Conservation (phyloP, 2,329 filamentous ascomycete genomes). For the Aspergillus cejpii region DNA sequence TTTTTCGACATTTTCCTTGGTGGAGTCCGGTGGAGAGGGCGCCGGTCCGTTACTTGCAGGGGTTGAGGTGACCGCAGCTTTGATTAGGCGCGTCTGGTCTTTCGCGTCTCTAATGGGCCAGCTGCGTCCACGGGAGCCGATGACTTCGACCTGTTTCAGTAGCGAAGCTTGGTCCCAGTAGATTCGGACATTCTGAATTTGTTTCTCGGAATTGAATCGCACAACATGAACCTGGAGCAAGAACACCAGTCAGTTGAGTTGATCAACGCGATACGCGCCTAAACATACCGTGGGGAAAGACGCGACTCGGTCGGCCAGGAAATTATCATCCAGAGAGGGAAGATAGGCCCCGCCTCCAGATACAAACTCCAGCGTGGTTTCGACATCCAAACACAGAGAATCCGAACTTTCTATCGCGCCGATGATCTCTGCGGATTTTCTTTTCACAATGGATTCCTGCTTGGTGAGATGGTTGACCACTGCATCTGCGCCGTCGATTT, state of each 20-base stretch:
- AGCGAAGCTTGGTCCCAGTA: conserved; percentile 94
- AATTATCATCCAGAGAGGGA: conserved; percentile 88
- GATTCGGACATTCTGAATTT: conserved; percentile 79
- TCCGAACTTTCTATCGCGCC: conserved; percentile 64
- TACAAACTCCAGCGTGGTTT: conserved; percentile 75
- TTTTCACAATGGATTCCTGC: conserved; percentile 68
- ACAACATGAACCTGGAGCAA: conserved; percentile 71
- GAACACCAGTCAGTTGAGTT: neutral
- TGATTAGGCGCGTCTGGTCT: conserved; percentile 74
- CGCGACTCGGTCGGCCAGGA: conserved; percentile 74
- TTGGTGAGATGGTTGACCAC: conserved; percentile 76
- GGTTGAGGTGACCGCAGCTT: conserved; percentile 41
- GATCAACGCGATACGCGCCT: neutral
- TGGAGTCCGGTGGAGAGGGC: conserved; percentile 15
- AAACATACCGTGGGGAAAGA: conserved; percentile 70
- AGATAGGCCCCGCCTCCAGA: conserved; percentile 78
- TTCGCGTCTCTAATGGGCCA: conserved; percentile 89
- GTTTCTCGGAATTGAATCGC: conserved; percentile 65
- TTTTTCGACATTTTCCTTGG: conserved; percentile 13
- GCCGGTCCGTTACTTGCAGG: conserved; percentile 11
- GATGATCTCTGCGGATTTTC: conserved; percentile 72
- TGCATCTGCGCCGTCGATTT: conserved; percentile 61
- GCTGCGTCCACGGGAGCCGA: conserved; percentile 80
- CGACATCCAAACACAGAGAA: conserved; percentile 67
- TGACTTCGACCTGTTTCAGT: conserved; percentile 87